Percentiles rank a stretch among this genome's conserved stretches.
These are phyloP conservation scores for Aspergillus transmontanensis DNA, from an alignment of 2,329 filamentous ascomycete genomes.

Conservation along the genomic window DNA sequence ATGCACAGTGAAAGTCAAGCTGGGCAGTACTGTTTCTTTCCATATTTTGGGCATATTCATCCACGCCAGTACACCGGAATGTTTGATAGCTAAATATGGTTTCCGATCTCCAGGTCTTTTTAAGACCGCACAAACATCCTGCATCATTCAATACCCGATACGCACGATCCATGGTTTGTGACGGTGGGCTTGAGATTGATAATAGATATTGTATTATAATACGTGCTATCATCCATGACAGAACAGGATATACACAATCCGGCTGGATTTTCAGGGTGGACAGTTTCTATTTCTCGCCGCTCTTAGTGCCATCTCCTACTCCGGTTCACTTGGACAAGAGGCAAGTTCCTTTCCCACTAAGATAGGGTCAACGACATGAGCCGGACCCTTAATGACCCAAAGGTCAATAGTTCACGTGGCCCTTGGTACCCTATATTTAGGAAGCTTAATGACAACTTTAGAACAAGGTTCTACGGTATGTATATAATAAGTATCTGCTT, in stretches of 20 bases:
- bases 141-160: not conserved
- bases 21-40: not conserved
- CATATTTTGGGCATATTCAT: slow-evolving; percentile 14
- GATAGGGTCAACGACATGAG: not conserved
- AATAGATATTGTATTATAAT: not conserved
- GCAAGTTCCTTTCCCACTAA: not conserved
- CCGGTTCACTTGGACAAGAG: not conserved
- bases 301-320: not conserved
- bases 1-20: slow-evolving; percentile 30
- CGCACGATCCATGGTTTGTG: not conserved
- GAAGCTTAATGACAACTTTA: no score
- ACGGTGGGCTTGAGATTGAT: not conserved
- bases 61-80: not conserved
- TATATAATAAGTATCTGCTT: no score
- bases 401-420: no score
- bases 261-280: not conserved
- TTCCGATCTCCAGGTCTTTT: not conserved
- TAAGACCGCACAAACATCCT: not conserved
- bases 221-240: not conserved
- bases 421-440: no score
- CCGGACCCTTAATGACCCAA: no score
- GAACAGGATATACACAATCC: not conserved
- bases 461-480: no score
- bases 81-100: not conserved
- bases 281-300: not conserved